Percentiles rank a stretch among this genome's conserved stretches.
These are phyloP conservation scores for Allium sativum DNA, from an alignment of 106 monocot species.

Conservation along the genomic window DNA sequence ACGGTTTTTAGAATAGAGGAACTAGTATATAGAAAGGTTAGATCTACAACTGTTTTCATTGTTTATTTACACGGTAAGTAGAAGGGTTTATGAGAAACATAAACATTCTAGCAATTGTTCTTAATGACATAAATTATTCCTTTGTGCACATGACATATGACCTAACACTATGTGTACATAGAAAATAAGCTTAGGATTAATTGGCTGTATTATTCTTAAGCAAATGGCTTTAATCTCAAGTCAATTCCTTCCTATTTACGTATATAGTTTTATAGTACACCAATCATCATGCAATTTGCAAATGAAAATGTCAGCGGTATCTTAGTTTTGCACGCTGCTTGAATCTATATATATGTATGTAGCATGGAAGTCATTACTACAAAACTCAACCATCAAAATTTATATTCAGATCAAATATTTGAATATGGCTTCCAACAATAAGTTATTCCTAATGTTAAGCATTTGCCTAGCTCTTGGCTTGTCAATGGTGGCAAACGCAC, in stretches of 20 bases:
- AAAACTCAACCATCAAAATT: not conserved
- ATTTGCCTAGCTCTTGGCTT: not conserved
- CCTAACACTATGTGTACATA: not conserved
- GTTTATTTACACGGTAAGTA: too few relatives aligned
- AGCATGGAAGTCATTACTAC: not conserved
- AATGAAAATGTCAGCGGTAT: not conserved
- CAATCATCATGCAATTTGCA: not conserved
- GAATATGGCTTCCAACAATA: slow-evolving; percentile 8
- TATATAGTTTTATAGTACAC: not conserved
- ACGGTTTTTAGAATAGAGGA: too few relatives aligned
- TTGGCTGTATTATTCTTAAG: not conserved
- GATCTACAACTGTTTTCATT: too few relatives aligned
- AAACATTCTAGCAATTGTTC: too few relatives aligned
- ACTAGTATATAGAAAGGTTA: too few relatives aligned
- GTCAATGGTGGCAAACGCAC: not conserved
- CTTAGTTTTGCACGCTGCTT: too few relatives aligned
- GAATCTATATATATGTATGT: slow-evolving; percentile 3
- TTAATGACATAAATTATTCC: too few relatives aligned
- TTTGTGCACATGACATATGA: not conserved
- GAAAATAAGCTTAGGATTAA: too few relatives aligned
- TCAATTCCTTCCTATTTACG: not conserved
- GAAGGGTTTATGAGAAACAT: too few relatives aligned
- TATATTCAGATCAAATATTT: not conserved
- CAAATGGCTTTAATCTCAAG: not conserved
- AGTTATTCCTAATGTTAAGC: too few relatives aligned